Percentiles rank a stretch among this genome's conserved stretches.
Evolutionary conservation across 768 basidiomycete species (phyloP).

Genomic region (Mycena indigotica): DNA sequence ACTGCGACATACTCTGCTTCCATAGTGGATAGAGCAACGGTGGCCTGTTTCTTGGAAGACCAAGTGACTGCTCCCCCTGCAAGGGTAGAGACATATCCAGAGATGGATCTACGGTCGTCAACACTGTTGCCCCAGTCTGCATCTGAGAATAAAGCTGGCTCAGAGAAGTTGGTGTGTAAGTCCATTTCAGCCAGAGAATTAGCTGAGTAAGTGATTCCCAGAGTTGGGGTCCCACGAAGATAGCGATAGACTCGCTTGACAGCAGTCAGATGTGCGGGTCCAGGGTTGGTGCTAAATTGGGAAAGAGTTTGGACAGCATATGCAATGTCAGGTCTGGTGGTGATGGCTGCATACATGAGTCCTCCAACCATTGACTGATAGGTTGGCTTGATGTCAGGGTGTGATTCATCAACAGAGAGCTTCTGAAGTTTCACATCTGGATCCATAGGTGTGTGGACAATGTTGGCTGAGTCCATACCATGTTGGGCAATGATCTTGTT

Average conservation of each 20-base stretch:
- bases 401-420: neutral
- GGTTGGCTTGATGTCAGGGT: neutral
- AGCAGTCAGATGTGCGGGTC: constrained; percentile 16
- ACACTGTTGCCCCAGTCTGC: constrained; percentile 13
- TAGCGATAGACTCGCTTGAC: constrained; percentile 22
- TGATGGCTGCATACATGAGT: constrained; percentile 19
- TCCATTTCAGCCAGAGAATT: neutral
- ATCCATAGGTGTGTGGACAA: constrained; percentile 23
- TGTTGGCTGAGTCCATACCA: constrained; percentile 14
- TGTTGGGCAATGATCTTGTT: constrained; percentile 16
- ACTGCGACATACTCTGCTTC: constrained; percentile 39
- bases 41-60: constrained; percentile 34
- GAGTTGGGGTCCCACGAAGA: constrained; percentile 14
- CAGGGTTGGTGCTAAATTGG: constrained; percentile 16
- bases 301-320: constrained; percentile 19
- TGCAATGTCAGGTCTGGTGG: constrained; percentile 17
- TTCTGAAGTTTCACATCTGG: constrained; percentile 2
- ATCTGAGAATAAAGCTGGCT: constrained; percentile 19
- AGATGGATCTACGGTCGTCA: constrained; percentile 31
- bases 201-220: constrained; percentile 9
- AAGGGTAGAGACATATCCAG: constrained; percentile 32
- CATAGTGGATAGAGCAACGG: constrained; percentile 34
- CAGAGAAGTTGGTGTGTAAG: neutral
- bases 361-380: constrained; percentile 12
- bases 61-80: constrained; percentile 33